Percentiles rank a stretch among this genome's conserved stretches.
These are phyloP conservation scores for Talaromyces sp. DNA, from an alignment of 2,329 filamentous ascomycete species.

Conservation along the genomic window DNA sequence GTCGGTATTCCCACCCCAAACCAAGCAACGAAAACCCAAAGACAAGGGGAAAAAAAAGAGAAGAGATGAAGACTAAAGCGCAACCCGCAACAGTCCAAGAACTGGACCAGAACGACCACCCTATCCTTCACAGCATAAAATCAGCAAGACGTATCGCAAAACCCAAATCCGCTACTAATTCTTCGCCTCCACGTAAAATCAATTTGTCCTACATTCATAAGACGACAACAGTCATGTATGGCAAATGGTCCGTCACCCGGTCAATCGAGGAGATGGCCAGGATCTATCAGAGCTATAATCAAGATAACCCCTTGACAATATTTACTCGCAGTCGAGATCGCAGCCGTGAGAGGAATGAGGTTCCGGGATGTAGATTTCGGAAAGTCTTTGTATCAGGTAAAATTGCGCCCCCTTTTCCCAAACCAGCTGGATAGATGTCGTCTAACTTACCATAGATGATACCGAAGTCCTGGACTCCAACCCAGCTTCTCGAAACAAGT, in stretches of 20 bases:
- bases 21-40: too few species aligned
- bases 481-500: neutral
- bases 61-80: neutral
- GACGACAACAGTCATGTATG: neutral
- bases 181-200: neutral
- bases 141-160: constrained; percentile 1
- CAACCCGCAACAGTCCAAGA: constrained; percentile 2
- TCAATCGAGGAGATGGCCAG: constrained; percentile 17
- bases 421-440: too few species aligned
- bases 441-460: too few species aligned
- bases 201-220: neutral
- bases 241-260: constrained; percentile 13
- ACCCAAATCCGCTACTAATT: neutral
- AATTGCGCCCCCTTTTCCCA: too few species aligned
- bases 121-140: constrained; percentile 4
- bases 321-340: constrained; percentile 16
- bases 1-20: too few species aligned
- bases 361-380: constrained; percentile 17
- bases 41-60: too few species aligned
- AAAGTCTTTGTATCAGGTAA: constrained; percentile 18
- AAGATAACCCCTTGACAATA: constrained; percentile 13
- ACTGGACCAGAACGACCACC: neutral
- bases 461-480: neutral
- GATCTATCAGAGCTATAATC: neutral
- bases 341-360: constrained; percentile 15